Evolutionary conservation across 2,329 filamentous ascomycete species (phyloP).

Genomic region (Aspergillus vadensis): DNA sequence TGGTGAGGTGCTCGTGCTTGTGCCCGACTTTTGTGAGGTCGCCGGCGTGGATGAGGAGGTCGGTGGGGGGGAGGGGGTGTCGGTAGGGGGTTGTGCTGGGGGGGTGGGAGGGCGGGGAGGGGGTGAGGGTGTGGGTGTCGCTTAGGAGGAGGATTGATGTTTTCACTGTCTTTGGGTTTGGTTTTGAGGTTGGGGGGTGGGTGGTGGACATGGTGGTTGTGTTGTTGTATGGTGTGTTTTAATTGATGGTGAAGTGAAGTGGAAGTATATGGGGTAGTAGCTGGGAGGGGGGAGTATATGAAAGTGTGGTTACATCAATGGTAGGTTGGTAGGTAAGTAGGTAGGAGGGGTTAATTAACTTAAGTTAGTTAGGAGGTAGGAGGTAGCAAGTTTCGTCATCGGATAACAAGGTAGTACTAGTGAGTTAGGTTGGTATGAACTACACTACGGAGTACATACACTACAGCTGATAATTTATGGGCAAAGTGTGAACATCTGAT

Average conservation of each 20-base stretch:
- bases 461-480: no score
- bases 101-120: constrained; percentile 28
- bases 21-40: constrained; percentile 59
- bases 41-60: constrained; percentile 61
- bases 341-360: no score
- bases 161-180: constrained; percentile 32
- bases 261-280: background rate
- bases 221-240: no score
- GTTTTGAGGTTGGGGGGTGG: no score
- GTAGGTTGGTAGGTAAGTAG: no score
- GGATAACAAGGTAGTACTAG: background rate
- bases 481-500: background rate
- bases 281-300: background rate
- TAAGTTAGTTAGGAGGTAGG: no score
- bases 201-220: no score
- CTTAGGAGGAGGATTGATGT: constrained; percentile 48
- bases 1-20: constrained; percentile 49
- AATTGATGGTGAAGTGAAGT: no score
- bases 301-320: background rate
- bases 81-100: constrained; percentile 33
- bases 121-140: constrained; percentile 43
- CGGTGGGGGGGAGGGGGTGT: constrained; percentile 51
- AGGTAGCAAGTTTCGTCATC: background rate
- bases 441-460: no score
- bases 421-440: no score